Base-by-base conservation (phyloP, 179 eudicot genomes). In the Silene vulgaris region DNA sequence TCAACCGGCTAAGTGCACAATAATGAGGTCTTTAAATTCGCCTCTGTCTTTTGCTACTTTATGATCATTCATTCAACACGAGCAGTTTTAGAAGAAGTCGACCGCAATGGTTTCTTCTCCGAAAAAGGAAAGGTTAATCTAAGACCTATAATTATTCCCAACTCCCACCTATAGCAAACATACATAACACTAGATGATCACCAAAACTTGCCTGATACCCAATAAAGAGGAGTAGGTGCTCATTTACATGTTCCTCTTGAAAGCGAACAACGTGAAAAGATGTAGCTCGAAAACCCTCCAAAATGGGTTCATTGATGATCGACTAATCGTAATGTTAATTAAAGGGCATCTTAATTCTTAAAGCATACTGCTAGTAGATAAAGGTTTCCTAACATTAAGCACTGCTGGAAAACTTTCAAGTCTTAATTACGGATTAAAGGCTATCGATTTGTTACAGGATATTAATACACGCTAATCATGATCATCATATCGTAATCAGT, bases 101-200 rank as follows among this genome's bases (percentile, higher is more conserved):
- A 71, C 79, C 76, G 29, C 60, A 40, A 66, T 78, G 67, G 79
- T 82, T 78, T 75, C 76, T 82, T 57, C 82, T 26, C 74, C 74
- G 72, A 7, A 71, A 74, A 81, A 69, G 84, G 52, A 75, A 82
- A 71, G 73, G 69, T 74, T 59, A 75, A 71, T 72, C 65, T 66
- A 66, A 52, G 32, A 57, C 59, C 59, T 82, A 82, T 78, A 75
- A 82, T 75, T 82, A 82, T 59, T 65, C 81, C 61, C 82, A 78
- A 82, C 82, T 71, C 60, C 84, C 84, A 78, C 74, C 84, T 35
- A 35, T 75, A 78, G 82, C 77, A 75, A 75, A 78, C 84, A 78
- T 82, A 78, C 84, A 82, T 75, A 74, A 75, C 60, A 48, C 20
- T 72, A 48, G 82, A 78, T 72, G 81, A 68, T 71, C 77, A 65